A percentile compares a stretch with the other conserved stretches of the same genome.
Evolutionary conservation across 306 rosid genomes (phyloP).

Genomic region (Hippophae rhamnoides): DNA sequence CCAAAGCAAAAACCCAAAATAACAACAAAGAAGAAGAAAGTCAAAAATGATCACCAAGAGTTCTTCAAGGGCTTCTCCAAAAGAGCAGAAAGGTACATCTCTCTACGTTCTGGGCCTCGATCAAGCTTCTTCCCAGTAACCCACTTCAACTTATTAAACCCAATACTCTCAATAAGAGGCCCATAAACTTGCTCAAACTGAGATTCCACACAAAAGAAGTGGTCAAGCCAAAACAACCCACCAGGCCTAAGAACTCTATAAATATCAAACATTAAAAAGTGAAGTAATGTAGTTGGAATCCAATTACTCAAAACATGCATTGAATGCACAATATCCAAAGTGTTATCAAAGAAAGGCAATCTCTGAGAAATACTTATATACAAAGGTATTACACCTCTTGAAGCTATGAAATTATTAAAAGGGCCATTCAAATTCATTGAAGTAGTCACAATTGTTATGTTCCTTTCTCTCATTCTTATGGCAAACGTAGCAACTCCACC

Average conservation of each 20-base stretch:
- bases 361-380: conserved; percentile 13
- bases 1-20: too few relatives aligned
- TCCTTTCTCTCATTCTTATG: conserved; percentile 13
- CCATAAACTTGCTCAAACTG: conserved; percentile 9
- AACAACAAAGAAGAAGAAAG: too few relatives aligned
- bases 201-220: conserved; percentile 11
- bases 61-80: conserved; percentile 12
- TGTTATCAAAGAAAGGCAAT: conserved; percentile 14
- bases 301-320: conserved; percentile 22
- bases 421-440: conserved; percentile 18
- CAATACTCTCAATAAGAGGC: background rate
- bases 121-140: conserved; percentile 8
- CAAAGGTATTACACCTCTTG: conserved; percentile 19
- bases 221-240: conserved; percentile 19
- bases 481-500: conserved; percentile 13
- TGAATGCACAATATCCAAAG: conserved; percentile 19
- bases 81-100: conserved; percentile 18
- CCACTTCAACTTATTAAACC: conserved; percentile 4
- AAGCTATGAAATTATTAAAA: conserved; percentile 20
- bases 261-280: conserved; percentile 17
- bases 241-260: conserved; percentile 10
- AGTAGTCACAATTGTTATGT: conserved; percentile 14
- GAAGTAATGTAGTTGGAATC: conserved; percentile 13
- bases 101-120: conserved; percentile 16
- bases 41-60: too few relatives aligned